Evolutionary conservation across 2,329 filamentous ascomycete genomes (phyloP).

Genomic region (Alternaria consortialis): DNA sequence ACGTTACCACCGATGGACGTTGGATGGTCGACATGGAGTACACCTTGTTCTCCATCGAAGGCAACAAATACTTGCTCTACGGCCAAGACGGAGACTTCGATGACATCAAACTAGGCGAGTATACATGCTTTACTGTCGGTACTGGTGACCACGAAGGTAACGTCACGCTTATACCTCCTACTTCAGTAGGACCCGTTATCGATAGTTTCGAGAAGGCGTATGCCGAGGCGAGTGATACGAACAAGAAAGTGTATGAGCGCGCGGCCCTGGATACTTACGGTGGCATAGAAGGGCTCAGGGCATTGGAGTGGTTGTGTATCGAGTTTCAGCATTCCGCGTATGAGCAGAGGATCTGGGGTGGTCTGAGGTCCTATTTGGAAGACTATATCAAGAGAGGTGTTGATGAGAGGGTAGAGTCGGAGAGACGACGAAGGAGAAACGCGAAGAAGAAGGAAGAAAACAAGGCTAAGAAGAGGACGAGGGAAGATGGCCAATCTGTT

Average conservation of each 20-base stretch:
- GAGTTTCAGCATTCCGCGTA: slow-evolving; percentile 7
- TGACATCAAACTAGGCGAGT: neutral
- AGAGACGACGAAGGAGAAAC: neutral
- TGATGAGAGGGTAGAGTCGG: neutral
- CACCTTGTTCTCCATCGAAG: neutral
- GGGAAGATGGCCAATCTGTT: neutral
- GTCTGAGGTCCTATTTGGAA: slow-evolving; percentile 9
- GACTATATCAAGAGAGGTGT: neutral
- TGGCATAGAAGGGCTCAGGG: slow-evolving; percentile 7
- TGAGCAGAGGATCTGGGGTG: slow-evolving; percentile 4
- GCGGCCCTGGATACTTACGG: slow-evolving; percentile 16
- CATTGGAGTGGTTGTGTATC: slow-evolving; percentile 16
- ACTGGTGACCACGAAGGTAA: slow-evolving; percentile 13
- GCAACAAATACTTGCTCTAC: neutral
- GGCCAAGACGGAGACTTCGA: neutral
- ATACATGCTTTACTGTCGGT: slow-evolving; percentile 6
- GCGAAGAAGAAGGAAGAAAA: neutral
- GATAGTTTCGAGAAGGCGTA: slow-evolving; percentile 7
- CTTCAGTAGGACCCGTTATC: neutral
- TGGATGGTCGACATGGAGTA: neutral
- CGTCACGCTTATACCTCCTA: slow-evolving; percentile 8
- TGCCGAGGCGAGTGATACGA: slow-evolving; percentile 1
- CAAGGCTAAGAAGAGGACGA: neutral
- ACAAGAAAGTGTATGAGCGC: slow-evolving; percentile 7
- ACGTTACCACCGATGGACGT: neutral